Percentiles rank a stretch among this genome's conserved stretches.
Conservation (phyloP, 306 rosid species). For the Rubus idaeus region DNA sequence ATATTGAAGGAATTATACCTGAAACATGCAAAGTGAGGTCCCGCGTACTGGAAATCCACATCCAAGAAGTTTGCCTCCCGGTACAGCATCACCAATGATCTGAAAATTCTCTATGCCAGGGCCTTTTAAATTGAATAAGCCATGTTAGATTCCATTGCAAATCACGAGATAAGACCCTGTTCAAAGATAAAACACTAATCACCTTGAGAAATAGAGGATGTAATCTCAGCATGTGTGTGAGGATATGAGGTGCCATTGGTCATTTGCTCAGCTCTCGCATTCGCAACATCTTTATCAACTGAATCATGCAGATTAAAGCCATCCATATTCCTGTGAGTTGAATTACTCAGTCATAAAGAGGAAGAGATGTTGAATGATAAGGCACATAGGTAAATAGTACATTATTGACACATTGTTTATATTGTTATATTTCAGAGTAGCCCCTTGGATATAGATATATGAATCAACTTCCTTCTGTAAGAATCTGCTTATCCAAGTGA, state of each 20-base stretch:
- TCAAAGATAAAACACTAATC: conserved; percentile 14
- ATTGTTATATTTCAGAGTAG: background rate
- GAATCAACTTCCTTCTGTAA: background rate
- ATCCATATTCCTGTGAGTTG: conserved; percentile 49
- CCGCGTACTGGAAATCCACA: conserved; percentile 89
- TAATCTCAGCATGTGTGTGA: conserved; percentile 38
- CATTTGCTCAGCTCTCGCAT: conserved; percentile 29
- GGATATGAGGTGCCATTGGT: conserved; percentile 38
- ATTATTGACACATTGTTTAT: background rate
- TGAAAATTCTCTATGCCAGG: conserved; percentile 94
- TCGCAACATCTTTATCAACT: conserved; percentile 29
- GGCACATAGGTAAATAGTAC: background rate
- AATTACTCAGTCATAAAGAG: conserved; percentile 29
- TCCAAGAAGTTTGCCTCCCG: conserved; percentile 89
- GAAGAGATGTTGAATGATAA: background rate
- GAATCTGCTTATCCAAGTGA: background rate
- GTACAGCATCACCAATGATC: conserved; percentile 80
- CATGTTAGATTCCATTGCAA: conserved; percentile 21
- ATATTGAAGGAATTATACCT: conserved; percentile 53
- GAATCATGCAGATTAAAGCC: conserved; percentile 34
- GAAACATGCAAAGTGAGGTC: conserved; percentile 93
- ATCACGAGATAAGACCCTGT: background rate
- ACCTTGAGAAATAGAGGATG: conserved; percentile 54
- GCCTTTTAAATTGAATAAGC: conserved; percentile 47
- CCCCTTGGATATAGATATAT: background rate